Evolutionary conservation across 1,284 basidiomycete genomes (phyloP), one percentile per base, ranked within the genome.

Genomic region (Veloboletus limbatus): DNA sequence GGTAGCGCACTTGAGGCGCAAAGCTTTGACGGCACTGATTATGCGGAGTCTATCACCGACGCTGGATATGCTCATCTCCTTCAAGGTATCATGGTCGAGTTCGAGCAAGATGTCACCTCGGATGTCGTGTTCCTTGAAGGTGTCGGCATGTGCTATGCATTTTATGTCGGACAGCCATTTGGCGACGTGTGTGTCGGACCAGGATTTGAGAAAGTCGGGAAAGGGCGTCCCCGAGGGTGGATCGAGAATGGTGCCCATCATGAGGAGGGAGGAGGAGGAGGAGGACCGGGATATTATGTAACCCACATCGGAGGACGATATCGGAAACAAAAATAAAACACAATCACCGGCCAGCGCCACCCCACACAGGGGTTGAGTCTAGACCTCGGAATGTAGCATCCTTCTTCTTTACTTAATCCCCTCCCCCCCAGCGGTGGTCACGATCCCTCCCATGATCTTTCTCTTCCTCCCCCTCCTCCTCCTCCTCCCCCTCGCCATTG

Each of bases 1-100:
- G 33, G 65, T 40, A 3, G 73, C 73, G 75, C 73, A 54, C 79
- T 59, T 69, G 49, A 81, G 78, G 26, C 92, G 75, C 6, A 97
- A 74, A 8, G 73, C 68, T 62, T 92, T 93, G 52, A 97, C 87
- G 1, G 83, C 94, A 46, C 83, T 87, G 14, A 91, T 62, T 42
- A 97, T 86, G 60, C 91, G 81, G 14, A 97, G 82, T 41, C 92
- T 73, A 65, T 97, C 94, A 6, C 95, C 95, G 33, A 97, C 85
- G 66, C 87, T 92, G 36, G 74, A 62, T 24, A 97, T 80, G 24
- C 88, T 88, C 79, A 97, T 89, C 69, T 97, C 94, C 65, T 86
- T 91, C 36, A 97, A 69, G 3, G 82, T 87, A 5, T 74, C 68
- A 68, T 92, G 88, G 60, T 97, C 93, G 30, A 97, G 71, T 58